Base-by-base conservation (phyloP, 179 eudicot genomes). In the Spinacia oleracea region DNA sequence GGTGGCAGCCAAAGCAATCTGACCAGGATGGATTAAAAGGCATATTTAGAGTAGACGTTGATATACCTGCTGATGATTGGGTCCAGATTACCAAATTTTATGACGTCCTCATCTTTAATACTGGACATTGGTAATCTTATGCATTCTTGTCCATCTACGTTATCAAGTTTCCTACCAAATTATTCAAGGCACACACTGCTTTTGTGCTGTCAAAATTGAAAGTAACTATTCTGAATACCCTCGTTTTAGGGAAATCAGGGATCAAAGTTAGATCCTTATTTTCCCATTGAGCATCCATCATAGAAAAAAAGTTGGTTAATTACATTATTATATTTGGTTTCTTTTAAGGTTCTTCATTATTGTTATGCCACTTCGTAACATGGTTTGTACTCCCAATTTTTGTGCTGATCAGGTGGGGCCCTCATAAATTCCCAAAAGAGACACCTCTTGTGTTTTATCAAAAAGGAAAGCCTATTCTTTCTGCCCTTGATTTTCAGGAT, bases 1-100 rank as follows among this genome's bases (percentile, higher is more conserved):
- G 98, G 94, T 94, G 93, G 96, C 89, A 89, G 88, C 85, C 91
- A 77, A 88, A 89, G 70, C 78, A 85, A 77, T 81, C 91, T 51
- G 80, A 80, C 64, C 77, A 85, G 81, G 89, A 86, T 78, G 91
- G 88, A 75, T 21, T 89, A 73, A 89, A 88, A 79, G 98, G 98
- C 53, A 84, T 79, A 58, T 86, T 89, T 81, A 89, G 94, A 74
- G 98, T 95, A 70, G 98, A 95, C 86, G 91, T 93, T 69, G 98
- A 95, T 85, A 76, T 84, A 79, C 97, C 98, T 27, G 98, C 96
- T 46, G 87, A 86, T 82, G 93, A 91, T 43, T 95, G 98, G 98
- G 89, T 79, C 70, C 79, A 84, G 65, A 83, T 90, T 55, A 74
- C 89, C 25, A 84, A 87, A 78, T 95, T 93, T 82, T 93, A 95